phyloP scores from a whole-genome alignment of 352 stramenopile species.

The Phytopythium boreale region DNA sequence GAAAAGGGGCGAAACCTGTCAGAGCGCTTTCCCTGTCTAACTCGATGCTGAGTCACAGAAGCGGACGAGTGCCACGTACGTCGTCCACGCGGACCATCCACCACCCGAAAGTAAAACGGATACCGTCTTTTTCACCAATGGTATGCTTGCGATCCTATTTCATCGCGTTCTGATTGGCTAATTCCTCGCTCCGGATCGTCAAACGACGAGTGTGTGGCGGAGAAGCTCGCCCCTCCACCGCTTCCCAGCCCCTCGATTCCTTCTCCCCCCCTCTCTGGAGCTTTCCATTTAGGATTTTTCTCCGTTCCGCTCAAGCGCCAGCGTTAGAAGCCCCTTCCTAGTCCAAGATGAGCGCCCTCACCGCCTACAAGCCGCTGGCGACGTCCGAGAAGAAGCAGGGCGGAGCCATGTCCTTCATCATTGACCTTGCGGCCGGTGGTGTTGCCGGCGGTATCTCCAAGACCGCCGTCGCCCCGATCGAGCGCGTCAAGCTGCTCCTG shows the following conservation, averaged over 20 bases:
- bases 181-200: slow-evolving; percentile 14
- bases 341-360: slow-evolving; percentile 70
- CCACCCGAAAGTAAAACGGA: slow-evolving; percentile 2
- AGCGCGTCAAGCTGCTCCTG: slow-evolving; percentile 91
- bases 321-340: slow-evolving; percentile 30
- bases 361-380: slow-evolving; percentile 77
- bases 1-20: background rate
- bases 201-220: slow-evolving; percentile 54
- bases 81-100: background rate
- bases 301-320: slow-evolving; percentile 58
- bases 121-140: slow-evolving; percentile 39
- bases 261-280: background rate
- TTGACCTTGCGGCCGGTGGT: slow-evolving; percentile 84
- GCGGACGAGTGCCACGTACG: background rate
- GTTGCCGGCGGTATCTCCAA: slow-evolving; percentile 89
- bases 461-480: slow-evolving; percentile 88
- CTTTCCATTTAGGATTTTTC: slow-evolving; percentile 85
- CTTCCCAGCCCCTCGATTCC: slow-evolving; percentile 2
- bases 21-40: background rate
- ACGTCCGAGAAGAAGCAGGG: slow-evolving; percentile 68
- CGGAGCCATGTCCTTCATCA: slow-evolving; percentile 58
- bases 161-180: slow-evolving; percentile 16
- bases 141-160: background rate
- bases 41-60: background rate
- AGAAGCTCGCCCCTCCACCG: slow-evolving; percentile 22